A percentile compares a stretch with the other conserved stretches of the same genome.
Evolutionary conservation across 75 land plant species (phyloP).

Genomic region (Pseudotsuga menziesii): DNA sequence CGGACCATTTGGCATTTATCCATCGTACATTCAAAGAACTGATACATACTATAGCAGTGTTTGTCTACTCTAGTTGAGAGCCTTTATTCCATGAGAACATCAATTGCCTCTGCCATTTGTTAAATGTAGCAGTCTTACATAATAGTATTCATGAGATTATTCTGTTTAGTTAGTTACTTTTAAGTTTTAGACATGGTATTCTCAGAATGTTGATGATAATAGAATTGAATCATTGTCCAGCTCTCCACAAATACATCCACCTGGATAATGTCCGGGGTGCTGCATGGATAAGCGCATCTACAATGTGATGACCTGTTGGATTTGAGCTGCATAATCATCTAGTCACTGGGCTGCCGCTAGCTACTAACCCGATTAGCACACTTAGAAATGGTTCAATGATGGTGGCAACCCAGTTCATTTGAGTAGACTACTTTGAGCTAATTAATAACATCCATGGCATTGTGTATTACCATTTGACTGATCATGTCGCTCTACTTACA

Average conservation of each 20-base stretch:
- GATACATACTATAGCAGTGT: not conserved
- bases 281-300: not conserved
- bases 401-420: not conserved
- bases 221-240: not conserved
- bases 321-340: not conserved
- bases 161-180: not conserved
- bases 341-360: not conserved
- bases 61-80: not conserved
- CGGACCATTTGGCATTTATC: not conserved
- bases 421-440: not conserved
- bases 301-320: not conserved
- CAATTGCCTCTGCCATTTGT: not conserved
- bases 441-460: not conserved
- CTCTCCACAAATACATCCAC: not conserved
- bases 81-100: not conserved
- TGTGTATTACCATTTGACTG: conserved; percentile 1
- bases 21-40: not conserved
- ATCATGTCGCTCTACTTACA: not conserved
- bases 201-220: not conserved
- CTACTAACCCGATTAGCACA: not conserved
- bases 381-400: not conserved
- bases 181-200: not conserved
- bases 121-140: not conserved
- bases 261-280: not conserved
- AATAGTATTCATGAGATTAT: not conserved